Base-by-base conservation (phyloP, 306 rosid genomes). In the Ormosia semicastrata region DNA sequence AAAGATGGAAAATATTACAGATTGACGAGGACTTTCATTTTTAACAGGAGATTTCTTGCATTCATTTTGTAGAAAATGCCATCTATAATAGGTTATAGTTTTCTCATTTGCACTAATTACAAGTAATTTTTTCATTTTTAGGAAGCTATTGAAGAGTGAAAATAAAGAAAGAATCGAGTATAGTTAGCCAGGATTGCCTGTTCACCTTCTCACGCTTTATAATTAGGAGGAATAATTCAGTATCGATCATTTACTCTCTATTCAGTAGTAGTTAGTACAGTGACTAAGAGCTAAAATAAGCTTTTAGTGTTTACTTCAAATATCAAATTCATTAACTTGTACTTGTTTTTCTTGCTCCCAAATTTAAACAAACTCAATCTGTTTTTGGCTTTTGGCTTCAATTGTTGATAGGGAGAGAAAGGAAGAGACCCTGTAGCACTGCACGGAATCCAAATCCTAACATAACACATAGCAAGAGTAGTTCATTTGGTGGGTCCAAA, bases 401-500 rank as follows among this genome's bases (percentile, higher is more conserved):
- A 4, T 34, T 8, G 47, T 43, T 8, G 47, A 8, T 8, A 41
- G 8, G 0, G 11, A 9, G 52, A 37, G 41, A 37, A 37, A 37
- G 41, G 6, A 37, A 37, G 41, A 37, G 41, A 37, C 41, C 41
- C 6, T 37, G 4, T 0, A 37, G 7, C 6, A 37, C 6, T 37
- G 6, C 41, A 37, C 1, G 41, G 7, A 37, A 37, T 37, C 41
- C 7, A 3, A 6, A 4, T 37, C 41, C 41, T 37, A 37, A 37
- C 41, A 37, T 37, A 37, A 49, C 50, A 64, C 60, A 40, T 81
- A 41, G 6, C 34, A 44, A 65, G 47, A 32, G 75, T 33, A 43
- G 85, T 66, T 66, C 3, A 54, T n/a, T 41, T 68, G 50, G 84
- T 80, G 56, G 84, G 79, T 34, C 33, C 60, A 60, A 76, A 76